Conservation (phyloP, 1,284 basidiomycete species). For the Ustilago xerochloae region DNA sequence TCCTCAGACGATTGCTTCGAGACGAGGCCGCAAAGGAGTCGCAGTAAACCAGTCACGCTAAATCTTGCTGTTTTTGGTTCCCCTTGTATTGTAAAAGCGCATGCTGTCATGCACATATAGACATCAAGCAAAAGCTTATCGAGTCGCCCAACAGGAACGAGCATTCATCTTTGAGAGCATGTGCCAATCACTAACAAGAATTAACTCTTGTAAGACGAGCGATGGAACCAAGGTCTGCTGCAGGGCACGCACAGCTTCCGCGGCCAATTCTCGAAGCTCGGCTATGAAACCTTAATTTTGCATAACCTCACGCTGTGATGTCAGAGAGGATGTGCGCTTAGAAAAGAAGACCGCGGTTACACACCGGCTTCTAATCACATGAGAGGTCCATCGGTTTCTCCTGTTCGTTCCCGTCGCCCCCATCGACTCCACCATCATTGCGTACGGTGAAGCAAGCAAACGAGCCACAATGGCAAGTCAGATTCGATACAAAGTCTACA, state of each 20-base stretch:
- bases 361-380: background rate
- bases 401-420: background rate
- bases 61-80: background rate
- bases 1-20: conserved; percentile 59
- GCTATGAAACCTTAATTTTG: background rate
- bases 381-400: background rate
- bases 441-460: background rate
- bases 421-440: background rate
- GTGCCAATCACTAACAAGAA: background rate
- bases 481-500: conserved; percentile 13
- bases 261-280: background rate
- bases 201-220: background rate
- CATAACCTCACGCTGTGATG: background rate
- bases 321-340: background rate
- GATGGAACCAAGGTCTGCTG: background rate
- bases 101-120: background rate
- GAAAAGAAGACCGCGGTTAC: conserved; percentile 11
- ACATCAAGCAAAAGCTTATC: background rate
- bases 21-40: conserved; percentile 49
- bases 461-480: background rate
- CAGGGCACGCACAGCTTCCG: background rate
- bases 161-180: background rate
- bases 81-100: background rate
- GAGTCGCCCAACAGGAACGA: background rate
- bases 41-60: conserved; percentile 5